Percentiles rank a stretch among this genome's conserved stretches.
These are phyloP conservation scores for Oryza meyeriana DNA, from an alignment of 176 grass and related monocot species.

Conservation along the genomic window DNA sequence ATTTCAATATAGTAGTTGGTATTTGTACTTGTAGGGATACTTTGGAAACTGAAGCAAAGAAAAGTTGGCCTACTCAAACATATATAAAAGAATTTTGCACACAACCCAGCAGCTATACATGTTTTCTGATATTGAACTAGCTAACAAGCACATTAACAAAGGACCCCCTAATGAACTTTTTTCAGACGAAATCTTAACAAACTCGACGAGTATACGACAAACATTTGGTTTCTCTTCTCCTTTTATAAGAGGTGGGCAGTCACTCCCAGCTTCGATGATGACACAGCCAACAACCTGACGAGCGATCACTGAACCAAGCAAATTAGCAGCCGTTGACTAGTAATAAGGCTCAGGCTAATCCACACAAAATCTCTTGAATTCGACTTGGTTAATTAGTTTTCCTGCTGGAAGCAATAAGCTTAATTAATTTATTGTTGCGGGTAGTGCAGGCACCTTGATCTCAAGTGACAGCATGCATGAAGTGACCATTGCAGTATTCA, in stretches of 20 bases:
- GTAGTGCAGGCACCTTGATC: too few relatives aligned
- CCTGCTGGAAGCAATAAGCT: background rate
- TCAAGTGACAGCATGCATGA: background rate
- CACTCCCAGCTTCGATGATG: background rate
- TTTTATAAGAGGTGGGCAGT: background rate
- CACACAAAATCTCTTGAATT: conserved; percentile 1
- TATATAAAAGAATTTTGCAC: background rate
- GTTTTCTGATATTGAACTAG: background rate
- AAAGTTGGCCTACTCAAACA: background rate
- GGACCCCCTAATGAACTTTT: background rate
- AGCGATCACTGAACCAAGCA: background rate
- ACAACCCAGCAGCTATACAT: background rate
- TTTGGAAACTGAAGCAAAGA: background rate
- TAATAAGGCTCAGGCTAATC: background rate
- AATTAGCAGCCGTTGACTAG: background rate
- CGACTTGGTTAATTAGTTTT: background rate
- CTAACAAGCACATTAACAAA: background rate
- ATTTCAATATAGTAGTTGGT: background rate
- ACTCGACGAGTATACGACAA: background rate
- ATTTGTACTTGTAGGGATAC: background rate
- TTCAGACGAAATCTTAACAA: background rate
- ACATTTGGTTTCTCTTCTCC: background rate
- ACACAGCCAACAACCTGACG: conserved; percentile 3
- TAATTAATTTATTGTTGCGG: background rate
- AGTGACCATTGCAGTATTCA: too few relatives aligned